These are phyloP conservation scores for Hibiscus trionum DNA, from an alignment of 345 rosid genomes.

Conservation along the genomic window DNA sequence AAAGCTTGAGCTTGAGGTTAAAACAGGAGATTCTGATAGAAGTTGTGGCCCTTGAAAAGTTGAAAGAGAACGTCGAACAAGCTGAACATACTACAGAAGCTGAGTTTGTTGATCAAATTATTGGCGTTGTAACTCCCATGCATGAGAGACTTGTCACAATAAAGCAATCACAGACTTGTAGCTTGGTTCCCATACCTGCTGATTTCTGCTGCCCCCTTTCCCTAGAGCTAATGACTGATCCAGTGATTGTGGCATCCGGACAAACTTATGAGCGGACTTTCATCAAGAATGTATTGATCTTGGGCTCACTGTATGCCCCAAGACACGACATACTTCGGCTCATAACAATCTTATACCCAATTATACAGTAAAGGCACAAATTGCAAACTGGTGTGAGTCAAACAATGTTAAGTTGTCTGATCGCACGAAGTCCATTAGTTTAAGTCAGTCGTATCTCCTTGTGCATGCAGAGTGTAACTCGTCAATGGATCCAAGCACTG, in stretches of 20 bases:
- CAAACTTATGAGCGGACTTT: slow-evolving; percentile 90
- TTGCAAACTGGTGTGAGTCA: slow-evolving; percentile 88
- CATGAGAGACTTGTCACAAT: slow-evolving; percentile 69
- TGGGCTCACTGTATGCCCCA: slow-evolving; percentile 91
- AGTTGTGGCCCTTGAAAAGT: slow-evolving; percentile 32
- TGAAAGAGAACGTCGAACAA: slow-evolving; percentile 63
- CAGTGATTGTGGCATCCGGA: slow-evolving; percentile 91
- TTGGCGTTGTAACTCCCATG: slow-evolving; percentile 62
- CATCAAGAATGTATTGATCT: slow-evolving; percentile 87
- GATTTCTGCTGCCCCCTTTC: slow-evolving; percentile 98
- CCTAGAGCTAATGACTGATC: slow-evolving; percentile 95
- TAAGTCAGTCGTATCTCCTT: slow-evolving; percentile 52
- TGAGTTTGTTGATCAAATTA: slow-evolving; percentile 67
- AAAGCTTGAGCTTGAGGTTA: slow-evolving; percentile 61
- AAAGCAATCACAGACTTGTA: slow-evolving; percentile 67
- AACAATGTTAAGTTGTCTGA: slow-evolving; percentile 84
- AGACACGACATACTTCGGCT: slow-evolving; percentile 72
- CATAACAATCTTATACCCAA: slow-evolving; percentile 85
- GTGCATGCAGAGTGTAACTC: slow-evolving; percentile 42
- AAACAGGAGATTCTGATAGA: slow-evolving; percentile 89
- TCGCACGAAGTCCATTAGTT: slow-evolving; percentile 46
- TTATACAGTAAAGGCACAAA: slow-evolving; percentile 90
- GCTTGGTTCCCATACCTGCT: slow-evolving; percentile 79
- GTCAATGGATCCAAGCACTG: slow-evolving; percentile 22
- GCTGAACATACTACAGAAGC: slow-evolving; percentile 66